phyloP scores from a whole-genome alignment of 192 early-diverging fungal species.

The Mortierella antarctica region DNA sequence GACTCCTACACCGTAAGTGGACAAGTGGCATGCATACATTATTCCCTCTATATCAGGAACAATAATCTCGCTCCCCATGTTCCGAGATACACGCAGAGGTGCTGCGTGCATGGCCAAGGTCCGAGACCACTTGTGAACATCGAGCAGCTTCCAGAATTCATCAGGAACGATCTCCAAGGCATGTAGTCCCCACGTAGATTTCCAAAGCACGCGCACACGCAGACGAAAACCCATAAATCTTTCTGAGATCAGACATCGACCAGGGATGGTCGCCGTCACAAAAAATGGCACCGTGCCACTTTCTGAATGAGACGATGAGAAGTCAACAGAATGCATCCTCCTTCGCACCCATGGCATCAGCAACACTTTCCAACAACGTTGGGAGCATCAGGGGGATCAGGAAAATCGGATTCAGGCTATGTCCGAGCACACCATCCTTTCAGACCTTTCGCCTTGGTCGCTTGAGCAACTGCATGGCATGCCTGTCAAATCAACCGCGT shows the following conservation, averaged over 20 bases:
- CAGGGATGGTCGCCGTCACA: constrained; percentile 1
- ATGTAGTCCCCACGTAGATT: no score
- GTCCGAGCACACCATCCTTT: no score
- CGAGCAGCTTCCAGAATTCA: constrained; percentile 12
- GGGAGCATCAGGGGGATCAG: constrained; percentile 4
- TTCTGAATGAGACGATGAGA: no score
- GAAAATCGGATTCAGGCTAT: background rate
- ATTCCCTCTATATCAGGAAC: no score
- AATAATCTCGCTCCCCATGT: no score
- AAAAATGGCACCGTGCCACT: background rate
- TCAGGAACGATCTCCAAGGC: background rate
- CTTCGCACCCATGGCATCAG: no score
- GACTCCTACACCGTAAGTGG: background rate
- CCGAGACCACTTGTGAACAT: background rate
- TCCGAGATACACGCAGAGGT: background rate
- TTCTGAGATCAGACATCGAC: background rate
- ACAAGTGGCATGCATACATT: background rate
- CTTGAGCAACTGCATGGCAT: no score
- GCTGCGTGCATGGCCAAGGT: background rate
- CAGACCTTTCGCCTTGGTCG: no score
- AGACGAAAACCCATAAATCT: background rate
- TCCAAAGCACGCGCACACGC: background rate
- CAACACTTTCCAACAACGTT: background rate
- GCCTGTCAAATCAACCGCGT: no score
- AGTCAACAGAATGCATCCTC: no score